Base-by-base conservation (phyloP, 1,139 yeast genomes). In the Blastobotrys buckinghamii region DNA sequence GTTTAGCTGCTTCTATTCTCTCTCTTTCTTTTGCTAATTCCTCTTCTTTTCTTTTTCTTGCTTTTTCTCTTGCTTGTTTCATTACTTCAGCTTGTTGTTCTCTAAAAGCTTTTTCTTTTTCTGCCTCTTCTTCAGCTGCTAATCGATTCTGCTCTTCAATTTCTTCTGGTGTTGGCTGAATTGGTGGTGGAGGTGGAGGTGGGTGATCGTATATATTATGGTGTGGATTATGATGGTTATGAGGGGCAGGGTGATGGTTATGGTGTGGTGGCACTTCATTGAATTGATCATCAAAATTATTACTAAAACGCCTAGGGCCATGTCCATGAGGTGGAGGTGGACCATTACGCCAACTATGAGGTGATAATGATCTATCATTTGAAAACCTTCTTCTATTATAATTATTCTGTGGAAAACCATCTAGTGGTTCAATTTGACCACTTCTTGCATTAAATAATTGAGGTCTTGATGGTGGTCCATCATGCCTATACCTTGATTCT, bases 41-140 rank as follows among this genome's bases (percentile, higher is more conserved):
- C 43, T 66, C 69, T 45, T 67, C 70, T 46, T 65, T 63, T 27
- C 71, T 60, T 49, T 57, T 60, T 19, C 62, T 55, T 1, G 69
- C 69, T 41, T 59, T 57, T 45, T 62, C 69, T 19, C 64, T 55
- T 6, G 65, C 59, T 22, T 55, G 55, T 16, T 58, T 52, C 73
- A 69, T 68, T 17, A 56, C 51, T 34, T 61, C 64, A 42, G 66
- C 63, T 51, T 69, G 73, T 42, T 59, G 58, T 30, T 59, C 63
- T 26, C 54, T 36, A 39, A 26, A 36, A 32, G 22, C 45, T 24
- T 38, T 30, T 24, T 47, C 50, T 30, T 42, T 42, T 17, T 42
- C 37, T 24, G 36, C 44, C 16, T 38, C 49, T 2, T 38, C 46
- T 24, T 42, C 43, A 5, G 33, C 41, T 38, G 24, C 19, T 15